phyloP scores from a whole-genome alignment of 2,329 filamentous ascomycete species.

The Blastomyces gilchristii region DNA sequence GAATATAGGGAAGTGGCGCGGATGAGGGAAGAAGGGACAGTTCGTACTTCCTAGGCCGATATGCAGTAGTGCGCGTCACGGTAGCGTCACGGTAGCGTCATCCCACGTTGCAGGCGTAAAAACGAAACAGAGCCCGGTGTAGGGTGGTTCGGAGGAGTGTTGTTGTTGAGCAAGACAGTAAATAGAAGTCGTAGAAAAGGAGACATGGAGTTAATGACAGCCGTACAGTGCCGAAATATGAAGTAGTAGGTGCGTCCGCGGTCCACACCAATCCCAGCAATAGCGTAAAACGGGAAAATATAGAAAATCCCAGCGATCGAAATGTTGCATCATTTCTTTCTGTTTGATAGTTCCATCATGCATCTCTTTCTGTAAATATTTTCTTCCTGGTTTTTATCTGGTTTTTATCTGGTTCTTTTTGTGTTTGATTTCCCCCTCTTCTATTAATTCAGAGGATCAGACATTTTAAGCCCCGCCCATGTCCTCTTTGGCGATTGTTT shows the following conservation, averaged over 20 bases:
- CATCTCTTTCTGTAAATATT: background rate
- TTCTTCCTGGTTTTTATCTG: background rate
- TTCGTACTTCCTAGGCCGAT: background rate
- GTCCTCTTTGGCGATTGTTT: slow-evolving; percentile 28
- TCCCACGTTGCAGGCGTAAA: background rate
- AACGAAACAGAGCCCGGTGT: background rate
- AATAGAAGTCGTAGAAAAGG: background rate
- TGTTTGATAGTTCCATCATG: background rate
- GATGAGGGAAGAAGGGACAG: background rate
- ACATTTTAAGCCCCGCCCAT: slow-evolving; percentile 30
- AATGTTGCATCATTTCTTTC: background rate
- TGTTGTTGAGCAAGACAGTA: background rate
- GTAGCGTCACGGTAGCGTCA: background rate
- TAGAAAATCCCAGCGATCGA: background rate
- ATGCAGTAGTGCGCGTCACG: background rate
- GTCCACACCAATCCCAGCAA: background rate
- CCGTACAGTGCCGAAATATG: background rate
- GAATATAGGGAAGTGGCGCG: background rate
- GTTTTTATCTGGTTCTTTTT: background rate
- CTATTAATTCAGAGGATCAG: slow-evolving; percentile 24
- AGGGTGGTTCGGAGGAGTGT: background rate
- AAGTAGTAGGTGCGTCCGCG: background rate
- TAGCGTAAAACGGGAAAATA: background rate
- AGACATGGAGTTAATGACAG: background rate
- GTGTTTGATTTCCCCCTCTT: background rate